Conservation (phyloP, 2,329 filamentous ascomycete genomes). For the Thermothelomyces thermophilus region DNA sequence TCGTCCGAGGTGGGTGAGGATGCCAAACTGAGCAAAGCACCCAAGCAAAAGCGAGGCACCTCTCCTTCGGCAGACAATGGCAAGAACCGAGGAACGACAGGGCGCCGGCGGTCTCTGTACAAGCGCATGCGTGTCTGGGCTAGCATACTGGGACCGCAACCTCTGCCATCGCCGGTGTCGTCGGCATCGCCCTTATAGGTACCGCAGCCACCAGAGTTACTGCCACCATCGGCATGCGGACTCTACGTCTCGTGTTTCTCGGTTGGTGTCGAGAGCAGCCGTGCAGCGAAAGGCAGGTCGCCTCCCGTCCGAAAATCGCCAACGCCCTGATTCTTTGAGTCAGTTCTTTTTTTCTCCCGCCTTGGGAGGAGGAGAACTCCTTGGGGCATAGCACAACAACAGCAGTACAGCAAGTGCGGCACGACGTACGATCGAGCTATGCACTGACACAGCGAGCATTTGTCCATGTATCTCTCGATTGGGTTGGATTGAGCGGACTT, state of each 20-base stretch:
- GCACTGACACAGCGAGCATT: background rate
- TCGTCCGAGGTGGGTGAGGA: background rate
- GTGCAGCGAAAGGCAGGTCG: background rate
- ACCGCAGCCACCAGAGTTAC: background rate
- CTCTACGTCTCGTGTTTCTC: background rate
- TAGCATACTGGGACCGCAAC: background rate
- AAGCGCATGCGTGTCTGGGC: constrained; percentile 5
- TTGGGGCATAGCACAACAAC: background rate
- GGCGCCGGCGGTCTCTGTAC: constrained; percentile 1
- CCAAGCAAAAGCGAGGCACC: background rate
- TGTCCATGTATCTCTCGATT: background rate
- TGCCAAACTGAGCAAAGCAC: background rate
- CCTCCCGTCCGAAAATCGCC: background rate
- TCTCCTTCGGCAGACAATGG: background rate
- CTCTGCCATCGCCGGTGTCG: background rate
- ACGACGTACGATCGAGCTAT: background rate
- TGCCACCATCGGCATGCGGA: background rate
- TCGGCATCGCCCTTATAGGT: background rate
- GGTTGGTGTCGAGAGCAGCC: background rate
- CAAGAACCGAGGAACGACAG: background rate
- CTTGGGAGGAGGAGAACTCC: background rate
- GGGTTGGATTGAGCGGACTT: background rate
- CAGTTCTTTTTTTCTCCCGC: background rate
- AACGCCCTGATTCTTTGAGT: too few species aligned
- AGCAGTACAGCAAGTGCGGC: background rate